phyloP scores from a whole-genome alignment of 1,139 yeast genomes.

The Blastobotrys raffinosifermentans region DNA sequence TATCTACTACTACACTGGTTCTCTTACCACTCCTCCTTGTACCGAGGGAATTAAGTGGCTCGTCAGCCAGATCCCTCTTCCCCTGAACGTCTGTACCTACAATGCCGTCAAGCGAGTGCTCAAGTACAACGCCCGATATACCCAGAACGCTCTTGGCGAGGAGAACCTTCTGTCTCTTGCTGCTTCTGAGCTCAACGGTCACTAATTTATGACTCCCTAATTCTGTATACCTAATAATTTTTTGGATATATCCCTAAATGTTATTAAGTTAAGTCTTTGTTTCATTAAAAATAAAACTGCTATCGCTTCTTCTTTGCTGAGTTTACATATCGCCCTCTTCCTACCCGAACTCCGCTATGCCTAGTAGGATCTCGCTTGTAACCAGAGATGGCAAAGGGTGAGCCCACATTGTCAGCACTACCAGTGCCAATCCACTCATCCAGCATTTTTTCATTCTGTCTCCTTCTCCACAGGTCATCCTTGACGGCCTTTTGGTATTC shows the following conservation, averaged over 20 bases:
- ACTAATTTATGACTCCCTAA: no score
- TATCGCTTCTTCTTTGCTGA: slow-evolving; percentile 41
- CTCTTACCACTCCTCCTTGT: slow-evolving; percentile 11
- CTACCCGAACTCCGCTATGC: slow-evolving; percentile 69
- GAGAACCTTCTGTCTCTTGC: slow-evolving; percentile 2
- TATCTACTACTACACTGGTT: slow-evolving; percentile 7
- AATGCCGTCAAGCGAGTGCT: slow-evolving; percentile 4
- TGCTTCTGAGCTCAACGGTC: background rate
- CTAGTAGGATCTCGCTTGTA: slow-evolving; percentile 40
- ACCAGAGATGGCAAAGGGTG: slow-evolving; percentile 79
- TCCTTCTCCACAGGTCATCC: slow-evolving; percentile 80
- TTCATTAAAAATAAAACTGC: background rate
- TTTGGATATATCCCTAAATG: no score
- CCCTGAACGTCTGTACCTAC: slow-evolving; percentile 4
- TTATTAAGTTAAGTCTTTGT: background rate
- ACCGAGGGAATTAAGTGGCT: slow-evolving; percentile 9
- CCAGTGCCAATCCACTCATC: slow-evolving; percentile 94
- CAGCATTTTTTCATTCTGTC: slow-evolving; percentile 77
- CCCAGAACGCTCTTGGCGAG: slow-evolving; percentile 4
- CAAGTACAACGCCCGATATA: slow-evolving; percentile 8
- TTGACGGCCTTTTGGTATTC: slow-evolving; percentile 86
- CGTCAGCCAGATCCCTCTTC: slow-evolving; percentile 4
- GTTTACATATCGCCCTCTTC: slow-evolving; percentile 77
- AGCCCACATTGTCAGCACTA: slow-evolving; percentile 80
- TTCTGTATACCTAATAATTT: no score